These are phyloP conservation scores for Agaricus blazei DNA, from an alignment of 768 basidiomycete species.

Conservation along the genomic window DNA sequence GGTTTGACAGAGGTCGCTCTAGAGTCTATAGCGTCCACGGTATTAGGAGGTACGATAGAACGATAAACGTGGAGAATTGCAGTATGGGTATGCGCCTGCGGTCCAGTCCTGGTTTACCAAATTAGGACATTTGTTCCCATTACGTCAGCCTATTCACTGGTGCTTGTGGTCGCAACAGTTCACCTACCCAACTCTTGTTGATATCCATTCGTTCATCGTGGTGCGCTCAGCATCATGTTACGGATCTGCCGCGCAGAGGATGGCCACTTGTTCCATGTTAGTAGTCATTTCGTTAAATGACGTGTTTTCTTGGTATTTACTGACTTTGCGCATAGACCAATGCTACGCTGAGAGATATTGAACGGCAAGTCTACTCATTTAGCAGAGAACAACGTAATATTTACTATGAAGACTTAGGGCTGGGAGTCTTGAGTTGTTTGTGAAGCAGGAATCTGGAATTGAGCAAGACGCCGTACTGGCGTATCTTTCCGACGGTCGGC, in stretches of 20 bases:
- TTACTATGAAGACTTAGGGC: slow-evolving; percentile 31
- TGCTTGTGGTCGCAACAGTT: background rate
- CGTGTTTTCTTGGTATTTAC: background rate
- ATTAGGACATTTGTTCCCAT: slow-evolving; percentile 3
- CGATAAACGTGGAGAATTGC: background rate
- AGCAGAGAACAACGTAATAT: slow-evolving; percentile 2
- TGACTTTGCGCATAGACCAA: slow-evolving; percentile 40
- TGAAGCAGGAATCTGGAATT: slow-evolving; percentile 68
- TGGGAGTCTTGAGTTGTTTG: slow-evolving; percentile 64
- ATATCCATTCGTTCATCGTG: background rate
- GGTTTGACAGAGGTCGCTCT: background rate
- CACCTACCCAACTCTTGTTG: background rate
- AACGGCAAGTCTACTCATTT: slow-evolving; percentile 36
- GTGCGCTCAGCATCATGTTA: slow-evolving; percentile 35
- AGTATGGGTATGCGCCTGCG: too few relatives aligned
- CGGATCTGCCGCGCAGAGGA: slow-evolving; percentile 64
- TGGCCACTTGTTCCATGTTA: slow-evolving; percentile 56
- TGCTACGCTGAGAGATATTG: slow-evolving; percentile 69
- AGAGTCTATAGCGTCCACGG: background rate
- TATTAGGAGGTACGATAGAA: background rate
- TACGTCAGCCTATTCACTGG: slow-evolving; percentile 7
- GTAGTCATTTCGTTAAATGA: slow-evolving; percentile 6
- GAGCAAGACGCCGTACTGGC: slow-evolving; percentile 67
- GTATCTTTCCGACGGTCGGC: slow-evolving; percentile 75
- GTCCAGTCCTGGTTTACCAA: too few relatives aligned